Percentiles rank a stretch among this genome's conserved stretches.
These are phyloP conservation scores for Colletotrichum plurivorum DNA, from an alignment of 2,329 filamentous ascomycete species.

Conservation along the genomic window DNA sequence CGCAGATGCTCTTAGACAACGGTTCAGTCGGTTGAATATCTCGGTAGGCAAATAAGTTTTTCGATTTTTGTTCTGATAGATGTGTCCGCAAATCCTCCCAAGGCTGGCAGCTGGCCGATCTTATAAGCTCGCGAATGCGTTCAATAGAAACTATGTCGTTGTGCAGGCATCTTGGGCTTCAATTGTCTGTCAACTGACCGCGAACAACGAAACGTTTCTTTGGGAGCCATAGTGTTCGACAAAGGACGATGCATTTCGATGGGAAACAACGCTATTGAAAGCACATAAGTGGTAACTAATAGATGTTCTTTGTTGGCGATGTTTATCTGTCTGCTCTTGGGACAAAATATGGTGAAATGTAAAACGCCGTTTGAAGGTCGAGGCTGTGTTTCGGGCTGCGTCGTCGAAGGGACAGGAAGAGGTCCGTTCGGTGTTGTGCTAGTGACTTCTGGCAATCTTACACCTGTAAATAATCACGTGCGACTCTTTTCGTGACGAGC, in stretches of 20 bases:
- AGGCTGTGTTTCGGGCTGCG: not conserved
- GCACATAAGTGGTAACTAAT: not conserved
- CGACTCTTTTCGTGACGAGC: not conserved
- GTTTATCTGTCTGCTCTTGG: not conserved
- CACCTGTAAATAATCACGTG: conserved; percentile 13
- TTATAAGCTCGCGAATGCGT: not conserved
- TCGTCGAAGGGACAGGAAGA: not conserved
- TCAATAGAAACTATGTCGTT: conserved; percentile 8
- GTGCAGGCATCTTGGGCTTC: not conserved
- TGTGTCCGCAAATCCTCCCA: too few species aligned
- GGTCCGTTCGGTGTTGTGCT: too few species aligned
- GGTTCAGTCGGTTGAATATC: too few species aligned
- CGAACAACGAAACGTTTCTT: conserved; percentile 5
- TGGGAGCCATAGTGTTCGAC: not conserved
- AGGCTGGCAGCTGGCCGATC: too few species aligned
- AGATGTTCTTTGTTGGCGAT: conserved; percentile 7
- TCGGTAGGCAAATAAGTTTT: too few species aligned
- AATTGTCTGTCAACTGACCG: not conserved
- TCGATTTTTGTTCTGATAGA: too few species aligned
- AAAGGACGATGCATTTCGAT: not conserved
- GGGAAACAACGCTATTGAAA: not conserved
- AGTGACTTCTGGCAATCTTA: too few species aligned
- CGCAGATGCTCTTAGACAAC: too few species aligned
- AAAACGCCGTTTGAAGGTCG: not conserved
- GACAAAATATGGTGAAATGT: not conserved